Conservation (phyloP, 1,139 yeast species). For the Sugiyamaella xylanicola region DNA sequence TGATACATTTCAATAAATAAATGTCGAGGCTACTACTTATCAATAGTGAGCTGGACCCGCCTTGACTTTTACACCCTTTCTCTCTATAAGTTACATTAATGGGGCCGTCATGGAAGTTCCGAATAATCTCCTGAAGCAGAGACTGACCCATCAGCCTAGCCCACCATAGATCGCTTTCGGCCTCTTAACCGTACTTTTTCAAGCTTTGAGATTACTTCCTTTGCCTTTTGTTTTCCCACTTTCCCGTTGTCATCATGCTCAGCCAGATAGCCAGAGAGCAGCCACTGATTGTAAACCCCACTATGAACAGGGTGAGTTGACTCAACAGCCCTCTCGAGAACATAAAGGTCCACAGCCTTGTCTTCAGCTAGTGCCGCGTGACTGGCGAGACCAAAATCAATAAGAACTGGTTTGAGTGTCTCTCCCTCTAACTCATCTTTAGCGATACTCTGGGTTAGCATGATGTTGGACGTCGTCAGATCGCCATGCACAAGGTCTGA, state of each 20-base stretch:
- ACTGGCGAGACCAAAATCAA: constrained; percentile 91
- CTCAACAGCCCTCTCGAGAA: constrained; percentile 83
- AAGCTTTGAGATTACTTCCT: constrained; percentile 63
- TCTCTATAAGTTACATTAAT: too few relatives aligned
- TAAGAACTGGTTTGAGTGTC: constrained; percentile 60
- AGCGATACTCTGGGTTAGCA: too few relatives aligned
- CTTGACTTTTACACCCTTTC: too few relatives aligned
- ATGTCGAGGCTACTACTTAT: too few relatives aligned
- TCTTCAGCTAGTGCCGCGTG: constrained; percentile 80
- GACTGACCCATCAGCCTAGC: too few relatives aligned
- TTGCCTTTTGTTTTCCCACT: constrained; percentile 41
- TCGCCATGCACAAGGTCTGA: constrained; percentile 92
- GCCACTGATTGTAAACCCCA: constrained; percentile 63
- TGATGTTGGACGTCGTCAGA: constrained; percentile 84
- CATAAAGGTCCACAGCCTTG: constrained; percentile 94
- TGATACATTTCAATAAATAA: neutral
- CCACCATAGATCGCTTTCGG: constrained; percentile 92
- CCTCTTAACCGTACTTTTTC: constrained; percentile 91
- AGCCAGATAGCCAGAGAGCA: constrained; percentile 67
- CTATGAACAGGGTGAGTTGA: constrained; percentile 87
- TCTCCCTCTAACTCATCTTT: too few relatives aligned
- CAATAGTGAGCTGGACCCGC: too few relatives aligned
- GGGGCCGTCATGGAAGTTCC: too few relatives aligned
- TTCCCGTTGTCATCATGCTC: constrained; percentile 37
- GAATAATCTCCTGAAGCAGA: too few relatives aligned